A percentile compares a stretch with the other conserved stretches of the same genome.
These are phyloP conservation scores for Monosporascus cannonballus DNA, from an alignment of 2,329 filamentous ascomycete species.

Conservation along the genomic window DNA sequence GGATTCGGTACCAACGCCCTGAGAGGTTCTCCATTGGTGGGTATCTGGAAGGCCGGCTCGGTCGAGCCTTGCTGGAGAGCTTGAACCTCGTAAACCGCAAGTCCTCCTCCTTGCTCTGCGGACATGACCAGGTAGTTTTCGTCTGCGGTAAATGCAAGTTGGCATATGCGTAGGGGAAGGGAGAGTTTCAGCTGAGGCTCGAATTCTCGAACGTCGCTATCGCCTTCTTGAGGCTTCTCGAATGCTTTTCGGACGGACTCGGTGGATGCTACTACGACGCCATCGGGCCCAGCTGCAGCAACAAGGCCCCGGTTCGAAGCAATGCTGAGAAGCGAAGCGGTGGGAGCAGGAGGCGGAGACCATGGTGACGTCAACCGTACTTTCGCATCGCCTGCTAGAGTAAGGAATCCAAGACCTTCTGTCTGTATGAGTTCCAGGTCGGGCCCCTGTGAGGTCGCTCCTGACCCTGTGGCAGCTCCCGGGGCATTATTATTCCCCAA, in stretches of 20 bases:
- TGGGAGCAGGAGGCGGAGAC: constrained; percentile 68
- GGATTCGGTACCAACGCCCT: constrained; percentile 78
- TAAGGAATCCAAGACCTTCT: constrained; percentile 79
- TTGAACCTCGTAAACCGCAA: constrained; percentile 77
- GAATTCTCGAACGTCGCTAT: constrained; percentile 63
- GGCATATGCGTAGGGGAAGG: constrained; percentile 71
- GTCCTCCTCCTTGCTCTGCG: constrained; percentile 71
- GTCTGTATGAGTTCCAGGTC: constrained; percentile 75
- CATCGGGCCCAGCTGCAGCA: constrained; percentile 80
- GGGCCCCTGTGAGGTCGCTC: constrained; percentile 43
- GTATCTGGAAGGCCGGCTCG: constrained; percentile 66
- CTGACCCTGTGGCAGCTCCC: constrained; percentile 16
- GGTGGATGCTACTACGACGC: constrained; percentile 69
- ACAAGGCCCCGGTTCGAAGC: constrained; percentile 75
- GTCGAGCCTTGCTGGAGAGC: constrained; percentile 60
- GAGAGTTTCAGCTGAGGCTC: constrained; percentile 67
- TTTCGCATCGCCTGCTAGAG: constrained; percentile 74
- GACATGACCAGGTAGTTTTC: constrained; percentile 80
- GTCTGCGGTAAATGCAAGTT: constrained; percentile 86
- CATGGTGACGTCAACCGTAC: constrained; percentile 75
- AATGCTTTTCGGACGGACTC: constrained; percentile 74
- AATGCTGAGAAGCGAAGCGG: constrained; percentile 77
- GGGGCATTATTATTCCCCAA: constrained; percentile 16
- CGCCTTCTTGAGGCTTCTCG: constrained; percentile 49
- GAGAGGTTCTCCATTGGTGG: constrained; percentile 68